phyloP scores from a whole-genome alignment of 2,329 filamentous ascomycete genomes.

The Beauveria scarabaeidicola region DNA sequence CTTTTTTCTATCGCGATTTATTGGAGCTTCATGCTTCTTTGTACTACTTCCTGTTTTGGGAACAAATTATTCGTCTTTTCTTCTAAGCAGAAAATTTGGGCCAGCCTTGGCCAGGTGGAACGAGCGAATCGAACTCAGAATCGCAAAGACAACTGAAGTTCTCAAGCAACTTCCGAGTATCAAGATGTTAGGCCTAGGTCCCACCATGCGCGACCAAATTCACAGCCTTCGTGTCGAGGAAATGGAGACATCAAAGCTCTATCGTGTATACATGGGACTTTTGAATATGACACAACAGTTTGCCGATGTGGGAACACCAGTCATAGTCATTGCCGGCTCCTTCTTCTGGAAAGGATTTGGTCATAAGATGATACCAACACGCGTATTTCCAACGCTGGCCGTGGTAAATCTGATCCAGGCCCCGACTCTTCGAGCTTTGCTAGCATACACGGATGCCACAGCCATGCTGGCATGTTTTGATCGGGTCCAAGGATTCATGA shows the following conservation, averaged over 20 bases:
- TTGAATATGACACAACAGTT: not conserved
- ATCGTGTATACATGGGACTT: not conserved
- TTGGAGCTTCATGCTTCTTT: not conserved
- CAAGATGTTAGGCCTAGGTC: slow-evolving; percentile 3
- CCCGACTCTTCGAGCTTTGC: not conserved
- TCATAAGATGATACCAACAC: not conserved
- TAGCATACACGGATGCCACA: not conserved
- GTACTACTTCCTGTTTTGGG: not conserved
- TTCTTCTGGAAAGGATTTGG: slow-evolving; percentile 4
- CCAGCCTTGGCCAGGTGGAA: not conserved
- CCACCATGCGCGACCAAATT: not conserved
- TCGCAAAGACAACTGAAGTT: not conserved
- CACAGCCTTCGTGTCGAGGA: not conserved
- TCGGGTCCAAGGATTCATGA: not conserved
- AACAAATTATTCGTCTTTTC: not conserved
- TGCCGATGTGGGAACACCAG: not conserved
- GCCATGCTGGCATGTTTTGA: not conserved
- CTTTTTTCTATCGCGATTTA: not conserved
- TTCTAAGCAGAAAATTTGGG: not conserved
- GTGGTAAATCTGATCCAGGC: not conserved
- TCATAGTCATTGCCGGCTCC: not conserved
- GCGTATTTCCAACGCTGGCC: not conserved
- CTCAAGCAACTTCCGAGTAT: not conserved
- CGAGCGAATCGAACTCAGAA: not conserved
- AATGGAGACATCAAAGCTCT: not conserved